phyloP scores from a whole-genome alignment of 140 eudicot genomes.

The Oenanthe javanica region DNA sequence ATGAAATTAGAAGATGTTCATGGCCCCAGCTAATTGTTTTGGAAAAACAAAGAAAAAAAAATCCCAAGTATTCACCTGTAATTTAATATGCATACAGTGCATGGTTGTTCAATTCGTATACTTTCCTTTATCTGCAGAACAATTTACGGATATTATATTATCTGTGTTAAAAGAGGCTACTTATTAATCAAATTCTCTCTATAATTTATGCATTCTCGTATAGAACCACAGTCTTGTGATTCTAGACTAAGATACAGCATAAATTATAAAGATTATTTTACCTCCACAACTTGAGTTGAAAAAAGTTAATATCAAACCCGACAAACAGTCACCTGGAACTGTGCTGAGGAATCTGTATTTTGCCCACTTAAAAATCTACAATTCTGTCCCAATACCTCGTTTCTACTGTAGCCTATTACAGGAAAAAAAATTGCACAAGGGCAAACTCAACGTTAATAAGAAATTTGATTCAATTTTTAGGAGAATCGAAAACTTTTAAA shows the following conservation, averaged over 20 bases:
- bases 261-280: too few species aligned
- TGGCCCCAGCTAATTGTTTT: neutral
- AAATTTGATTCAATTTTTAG: neutral
- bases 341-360: constrained; percentile 55
- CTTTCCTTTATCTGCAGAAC: constrained; percentile 60
- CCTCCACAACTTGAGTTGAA: neutral
- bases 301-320: constrained; percentile 1
- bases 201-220: neutral
- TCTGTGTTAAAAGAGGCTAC: neutral
- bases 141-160: neutral
- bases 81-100: constrained; percentile 74
- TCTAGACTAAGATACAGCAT: neutral
- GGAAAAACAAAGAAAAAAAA: neutral
- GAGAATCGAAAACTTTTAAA: neutral
- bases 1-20: neutral
- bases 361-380: constrained; percentile 73
- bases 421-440: neutral
- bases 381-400: constrained; percentile 70
- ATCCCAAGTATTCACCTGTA: constrained; percentile 50
- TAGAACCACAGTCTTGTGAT: neutral
- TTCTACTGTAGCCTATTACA: constrained; percentile 59
- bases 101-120: constrained; percentile 41
- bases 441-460: neutral
- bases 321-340: constrained; percentile 51
- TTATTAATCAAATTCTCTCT: neutral